Evolutionary conservation across 192 early-diverging fungal species (phyloP), one percentile per base, ranked within the genome.

Genomic region (Coemansia sp.): DNA sequence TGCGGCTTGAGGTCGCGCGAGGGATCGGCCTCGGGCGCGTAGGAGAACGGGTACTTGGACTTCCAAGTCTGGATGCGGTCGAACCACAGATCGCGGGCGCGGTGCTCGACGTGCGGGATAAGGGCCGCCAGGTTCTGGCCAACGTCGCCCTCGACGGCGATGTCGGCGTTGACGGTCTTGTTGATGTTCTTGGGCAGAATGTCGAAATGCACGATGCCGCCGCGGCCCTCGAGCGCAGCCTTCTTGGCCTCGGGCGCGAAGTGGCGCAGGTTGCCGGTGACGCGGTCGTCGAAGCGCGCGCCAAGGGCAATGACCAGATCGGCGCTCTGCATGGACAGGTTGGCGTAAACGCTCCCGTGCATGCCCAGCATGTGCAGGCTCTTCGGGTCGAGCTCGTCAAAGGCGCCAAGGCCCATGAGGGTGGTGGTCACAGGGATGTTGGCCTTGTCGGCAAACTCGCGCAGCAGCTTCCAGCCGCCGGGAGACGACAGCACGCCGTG

Each of bases 111-210:
- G 35, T 87, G 74, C 6, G 94, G 94, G 55, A 97, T 70, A 66
- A 99, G 69, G 39, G 83, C 85, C 11, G 79, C 76, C 64, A 99
- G 51, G 82, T 97, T 99, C 63, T 87, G 85, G 19, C 90, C 85
- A 5, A 95, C 95, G 71, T 99, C 97, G 34, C 97, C 97, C 74
- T 95, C 94, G 39, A 99, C 89, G 30, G 95, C 93, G 28, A 89
- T 76, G 49, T 91, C 92, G 25, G 90, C 92, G 67, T 93, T 85
- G 39, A 99, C 88, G 25, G 95, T 90, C 85, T 99, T 99, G 85
- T 98, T 99, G 85, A 99, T 98, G 79, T 99, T 96, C 85, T 99
- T 99, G 69, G 94, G 95, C 87, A 95, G 87, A 69, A 99, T 97
- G 72, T 99, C 97, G 86, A 99, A 99, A 76, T 99, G 97, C 58